Evolutionary conservation across 2,329 filamentous ascomycete species (phyloP), one percentile per base, ranked within the genome.

Genomic region (Colletotrichum neosansevieriae): DNA sequence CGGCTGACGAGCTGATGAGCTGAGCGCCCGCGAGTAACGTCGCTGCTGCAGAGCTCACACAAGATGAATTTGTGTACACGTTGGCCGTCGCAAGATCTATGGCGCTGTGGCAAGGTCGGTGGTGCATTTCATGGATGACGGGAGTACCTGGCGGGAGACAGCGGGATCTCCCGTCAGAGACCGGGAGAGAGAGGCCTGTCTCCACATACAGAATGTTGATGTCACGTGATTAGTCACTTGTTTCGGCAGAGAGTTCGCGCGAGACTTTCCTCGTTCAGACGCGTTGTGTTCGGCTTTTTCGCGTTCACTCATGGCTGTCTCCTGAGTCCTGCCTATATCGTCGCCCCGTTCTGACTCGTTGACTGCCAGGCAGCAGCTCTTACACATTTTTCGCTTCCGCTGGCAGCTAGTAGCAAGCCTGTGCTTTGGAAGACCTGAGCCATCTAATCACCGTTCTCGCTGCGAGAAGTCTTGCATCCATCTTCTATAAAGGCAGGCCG

Each of bases 1-100:
- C 49, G 49, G 66, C 61, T 60, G 61, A 65, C 66, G 24, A 45
- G 59, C 61, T 60, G 61, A 65, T 62, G 24, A 45, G 51, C 59
- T 63, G 59, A 29, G 17, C 17, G 32, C 24, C 21, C 34, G 29
- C 36, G 61, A 47, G 60, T 53, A 54, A 56, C 42, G 17, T 54
- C n/a, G 15, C 11, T 21, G 32, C 49, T 29, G 54, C 21, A 49
- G 40, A 40, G 17, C 29, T 47, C 40, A 36, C n/a, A 40, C 5
- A 21, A 21, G 47, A n/a, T 36, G 12, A 17, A 21, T n/a, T 34
- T 47, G 54, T n/a, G 34, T 21, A 36, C 13, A 32, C 5, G 34
- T 24, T 66, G 49, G 40, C 54, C 49, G 12, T 45, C 34, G 11
- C 66, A 44, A 68, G 54, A 60, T 44, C 34, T 17, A 17, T 38